Base-by-base conservation (phyloP, 768 basidiomycete genomes). In the Imleria badia region DNA sequence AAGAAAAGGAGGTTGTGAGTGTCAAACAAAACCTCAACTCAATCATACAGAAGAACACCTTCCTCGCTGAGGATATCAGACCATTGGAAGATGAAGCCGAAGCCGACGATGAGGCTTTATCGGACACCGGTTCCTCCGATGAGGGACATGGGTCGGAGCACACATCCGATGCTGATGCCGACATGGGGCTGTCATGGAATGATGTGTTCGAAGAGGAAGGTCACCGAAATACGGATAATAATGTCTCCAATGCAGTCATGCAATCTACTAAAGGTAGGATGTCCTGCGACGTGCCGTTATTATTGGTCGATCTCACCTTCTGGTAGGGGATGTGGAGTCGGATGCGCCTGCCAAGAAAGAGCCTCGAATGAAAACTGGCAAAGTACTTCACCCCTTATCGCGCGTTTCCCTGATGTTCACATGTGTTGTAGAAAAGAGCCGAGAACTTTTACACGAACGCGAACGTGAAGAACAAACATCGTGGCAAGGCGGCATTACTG, bases 331-430 rank as follows among this genome's bases (percentile, higher is more conserved):
- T 14, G 72, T 72, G 23, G 78, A 74, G 40, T 66, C 63, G 1
- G 68, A 69, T 14, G 64, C 61, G 9, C 62, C 64, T 30, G 50
- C 66, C 15, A 75, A 71, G 66, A 92, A 91, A 70, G 88, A 81
- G 60, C 69, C 80, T 26, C 89, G 96, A 17, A 90, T 96, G 91
- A 96, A 83, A 63, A 98, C 97, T 1, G 93, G 86, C 78, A 99
- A 99, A 77, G 90, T 87, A 68, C 39, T 58, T 58, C 8, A 2
- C 36, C 41, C 52, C 9, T 54, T 36, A 30, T 52, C 14, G 33
- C 13, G 17, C 20, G 1, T 54, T 40, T 42, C 19, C 29, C 29
- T 54, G 39, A 41, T 14, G 13, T 52, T 68, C 29, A 64, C 50
- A 57, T 33, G 19, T 20, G n/a, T 30, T 36, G 29, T 65, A 92